Percentiles rank a stretch among this genome's conserved stretches.
Conservation (phyloP, 306 rosid species). For the Cicer cuneatum region DNA sequence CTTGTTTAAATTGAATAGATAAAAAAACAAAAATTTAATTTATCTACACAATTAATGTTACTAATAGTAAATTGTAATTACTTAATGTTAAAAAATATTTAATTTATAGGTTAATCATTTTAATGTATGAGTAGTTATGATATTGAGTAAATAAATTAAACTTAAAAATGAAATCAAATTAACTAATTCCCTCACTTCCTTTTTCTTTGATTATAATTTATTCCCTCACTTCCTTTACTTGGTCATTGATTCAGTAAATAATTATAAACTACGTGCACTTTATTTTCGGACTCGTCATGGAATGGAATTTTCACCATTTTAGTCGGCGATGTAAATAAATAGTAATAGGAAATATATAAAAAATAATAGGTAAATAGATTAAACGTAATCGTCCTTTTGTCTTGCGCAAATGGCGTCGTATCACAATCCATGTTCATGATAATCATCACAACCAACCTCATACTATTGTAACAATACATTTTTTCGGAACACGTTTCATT, state of each 20-base stretch:
- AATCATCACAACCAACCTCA: constrained; percentile 13
- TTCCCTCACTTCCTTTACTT: neutral
- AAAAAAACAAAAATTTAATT: neutral
- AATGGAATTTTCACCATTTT: constrained; percentile 10
- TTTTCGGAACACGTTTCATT: neutral
- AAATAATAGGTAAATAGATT: neutral
- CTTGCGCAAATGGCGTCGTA: constrained; percentile 12
- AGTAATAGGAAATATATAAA: neutral
- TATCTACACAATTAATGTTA: too few species aligned
- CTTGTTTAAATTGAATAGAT: neutral
- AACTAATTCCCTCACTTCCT: too few species aligned
- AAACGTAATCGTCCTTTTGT: neutral
- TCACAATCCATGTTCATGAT: neutral
- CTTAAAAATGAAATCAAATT: too few species aligned
- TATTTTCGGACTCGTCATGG: constrained; percentile 33
- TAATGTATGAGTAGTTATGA: too few species aligned
- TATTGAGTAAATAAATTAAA: too few species aligned
- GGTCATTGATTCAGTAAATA: neutral
- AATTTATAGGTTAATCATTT: too few species aligned
- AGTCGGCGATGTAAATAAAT: constrained; percentile 23
- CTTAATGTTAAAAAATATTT: too few species aligned
- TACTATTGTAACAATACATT: neutral
- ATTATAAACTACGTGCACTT: constrained; percentile 30
- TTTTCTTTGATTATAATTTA: neutral
- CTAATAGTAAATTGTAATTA: too few species aligned